Evolutionary conservation across 345 rosid genomes (phyloP).

Genomic region (Trapa incisa): DNA sequence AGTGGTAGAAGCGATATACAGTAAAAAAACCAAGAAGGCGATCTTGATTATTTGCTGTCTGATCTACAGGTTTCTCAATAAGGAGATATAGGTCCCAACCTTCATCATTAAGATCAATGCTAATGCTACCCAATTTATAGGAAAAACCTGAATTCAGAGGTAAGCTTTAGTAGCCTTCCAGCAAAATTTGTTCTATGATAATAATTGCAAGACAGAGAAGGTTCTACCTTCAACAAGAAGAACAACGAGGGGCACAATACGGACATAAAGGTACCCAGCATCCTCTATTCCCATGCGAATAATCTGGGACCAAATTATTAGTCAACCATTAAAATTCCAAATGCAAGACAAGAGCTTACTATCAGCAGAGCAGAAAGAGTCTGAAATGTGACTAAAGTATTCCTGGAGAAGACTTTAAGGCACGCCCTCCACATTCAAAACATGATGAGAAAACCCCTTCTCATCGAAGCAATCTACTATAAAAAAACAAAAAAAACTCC

Average conservation of each 20-base stretch:
- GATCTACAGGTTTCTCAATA: conserved; percentile 38
- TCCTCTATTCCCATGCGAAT: conserved; percentile 53
- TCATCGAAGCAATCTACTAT: too few relatives aligned
- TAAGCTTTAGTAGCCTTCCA: not conserved
- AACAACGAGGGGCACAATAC: conserved; percentile 79
- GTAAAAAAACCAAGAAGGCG: conserved; percentile 66
- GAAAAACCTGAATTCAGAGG: conserved; percentile 3
- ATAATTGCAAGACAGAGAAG: not conserved
- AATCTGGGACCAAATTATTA: conserved; percentile 31
- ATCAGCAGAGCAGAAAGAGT: too few relatives aligned
- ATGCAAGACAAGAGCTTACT: not conserved
- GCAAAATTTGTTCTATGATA: not conserved
- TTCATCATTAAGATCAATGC: conserved; percentile 81
- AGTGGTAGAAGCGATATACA: conserved; percentile 63
- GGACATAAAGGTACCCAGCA: conserved; percentile 75
- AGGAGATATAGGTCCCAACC: conserved; percentile 84
- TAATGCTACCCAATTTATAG: conserved; percentile 66
- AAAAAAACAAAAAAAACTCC: too few relatives aligned
- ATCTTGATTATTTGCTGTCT: conserved; percentile 30
- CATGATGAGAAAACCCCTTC: too few relatives aligned
- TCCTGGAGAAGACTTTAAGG: too few relatives aligned
- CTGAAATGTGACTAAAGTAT: too few relatives aligned
- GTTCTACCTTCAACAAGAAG: conserved; percentile 77
- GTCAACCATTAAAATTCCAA: not conserved
- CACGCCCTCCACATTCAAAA: too few relatives aligned